Base-by-base conservation (phyloP, 2,329 filamentous ascomycete genomes). In the Clonostachys solani region DNA sequence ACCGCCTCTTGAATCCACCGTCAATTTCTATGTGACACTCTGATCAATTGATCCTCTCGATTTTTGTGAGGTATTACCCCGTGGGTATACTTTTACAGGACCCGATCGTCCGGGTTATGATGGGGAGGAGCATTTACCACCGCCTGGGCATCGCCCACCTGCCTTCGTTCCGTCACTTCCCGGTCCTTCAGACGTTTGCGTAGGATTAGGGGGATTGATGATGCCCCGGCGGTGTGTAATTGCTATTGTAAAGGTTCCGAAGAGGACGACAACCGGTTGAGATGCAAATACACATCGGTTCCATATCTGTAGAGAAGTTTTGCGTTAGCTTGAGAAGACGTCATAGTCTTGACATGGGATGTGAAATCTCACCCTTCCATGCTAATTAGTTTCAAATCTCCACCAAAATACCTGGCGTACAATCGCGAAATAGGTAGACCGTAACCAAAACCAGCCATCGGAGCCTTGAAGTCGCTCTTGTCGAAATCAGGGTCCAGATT, bases 401-500 rank as follows among this genome's bases (percentile, higher is more conserved):
- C 94, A 50, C 94, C 94, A 71, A 99, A 99, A 72, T 99, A 99
- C 55, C 94, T 78, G 47, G 94, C 94, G 61, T 99, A 99, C 45
- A 99, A 75, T 54, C 94, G 78, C 56, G 89, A 95, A 52, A 99
- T 97, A 1, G 94, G 94, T 54, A 99, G 66, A 15, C 94, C 94
- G 61, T 99, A 99, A n/a, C 94, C 94, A 62, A 97, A 99, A 3
- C 94, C 94, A 52, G 94, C 94, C 94, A 99, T 97, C 2, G 94
- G 94, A 12, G 94, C 94, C 69, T 99, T 97, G 77, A 99, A 99
- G 67, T 99, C 94, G 70, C 86, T 96, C 73, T 97, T 95, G 69
- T 99, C 92, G 66, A 97, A 99, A 65, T 97, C 92, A 1, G 94
- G 94, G 62, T 99, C 94, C 52, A 99, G 74, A 62, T 85, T 95